A percentile compares a stretch with the other conserved stretches of the same genome.
Conservation (phyloP, 192 early-diverging fungal species). For the Cladochytrium replicatum region DNA sequence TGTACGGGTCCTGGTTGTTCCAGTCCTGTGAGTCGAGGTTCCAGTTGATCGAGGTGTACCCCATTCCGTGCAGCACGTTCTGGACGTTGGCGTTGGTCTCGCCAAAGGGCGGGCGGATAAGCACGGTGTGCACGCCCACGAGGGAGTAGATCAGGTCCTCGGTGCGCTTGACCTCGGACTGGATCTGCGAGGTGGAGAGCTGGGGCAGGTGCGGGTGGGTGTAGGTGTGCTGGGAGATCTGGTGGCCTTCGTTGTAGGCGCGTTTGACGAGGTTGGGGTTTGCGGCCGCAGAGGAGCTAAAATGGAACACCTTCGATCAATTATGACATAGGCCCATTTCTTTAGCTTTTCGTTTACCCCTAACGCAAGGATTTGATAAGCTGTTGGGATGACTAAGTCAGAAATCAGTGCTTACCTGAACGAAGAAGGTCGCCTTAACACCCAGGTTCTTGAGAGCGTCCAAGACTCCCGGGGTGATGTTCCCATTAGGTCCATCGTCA, state of each 20-base stretch:
- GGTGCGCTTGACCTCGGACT: neutral
- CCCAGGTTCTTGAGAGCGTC: neutral
- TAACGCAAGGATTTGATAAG: too few species aligned
- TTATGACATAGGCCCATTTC: too few species aligned
- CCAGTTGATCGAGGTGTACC: conserved; percentile 43
- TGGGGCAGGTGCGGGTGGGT: neutral
- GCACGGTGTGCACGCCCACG: neutral
- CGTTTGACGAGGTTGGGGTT: neutral
- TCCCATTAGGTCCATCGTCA: neutral
- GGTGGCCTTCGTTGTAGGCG: neutral
- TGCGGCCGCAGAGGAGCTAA: neutral
- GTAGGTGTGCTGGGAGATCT: neutral
- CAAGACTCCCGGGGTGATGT: neutral
- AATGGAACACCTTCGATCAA: neutral
- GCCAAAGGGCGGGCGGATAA: neutral
- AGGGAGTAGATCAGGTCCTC: neutral
- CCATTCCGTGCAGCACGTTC: conserved; percentile 8
- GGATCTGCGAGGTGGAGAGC: neutral
- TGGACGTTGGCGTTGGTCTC: neutral
- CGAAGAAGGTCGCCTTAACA: neutral
- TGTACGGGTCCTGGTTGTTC: conserved; percentile 6
- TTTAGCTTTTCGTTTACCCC: too few species aligned
- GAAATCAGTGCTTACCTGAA: neutral
- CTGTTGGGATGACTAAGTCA: neutral
- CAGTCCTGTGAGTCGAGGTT: conserved; percentile 44